Conservation (phyloP, 2,329 filamentous ascomycete genomes). For the Colletotrichum sp. region DNA sequence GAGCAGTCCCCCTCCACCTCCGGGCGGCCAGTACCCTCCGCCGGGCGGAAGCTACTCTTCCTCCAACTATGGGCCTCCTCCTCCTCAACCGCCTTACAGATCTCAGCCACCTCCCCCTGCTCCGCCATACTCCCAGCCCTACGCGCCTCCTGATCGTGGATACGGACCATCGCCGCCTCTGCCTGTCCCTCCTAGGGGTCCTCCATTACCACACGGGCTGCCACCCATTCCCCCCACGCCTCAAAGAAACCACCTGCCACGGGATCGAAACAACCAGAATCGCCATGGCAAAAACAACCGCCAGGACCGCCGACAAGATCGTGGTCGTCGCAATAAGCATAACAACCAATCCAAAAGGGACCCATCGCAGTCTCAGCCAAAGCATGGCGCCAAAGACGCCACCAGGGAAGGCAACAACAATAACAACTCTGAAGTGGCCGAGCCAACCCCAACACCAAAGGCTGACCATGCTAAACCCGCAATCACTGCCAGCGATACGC, state of each 20-base stretch:
- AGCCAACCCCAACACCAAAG: not conserved
- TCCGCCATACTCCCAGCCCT: not conserved
- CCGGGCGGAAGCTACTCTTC: not conserved
- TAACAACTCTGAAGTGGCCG: not conserved
- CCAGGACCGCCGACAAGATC: conserved; percentile 26
- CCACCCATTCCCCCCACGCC: conserved; percentile 5
- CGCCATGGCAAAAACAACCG: conserved; percentile 33
- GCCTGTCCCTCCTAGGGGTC: not conserved
- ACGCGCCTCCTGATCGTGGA: not conserved
- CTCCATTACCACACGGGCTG: not conserved
- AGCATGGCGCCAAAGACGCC: not conserved
- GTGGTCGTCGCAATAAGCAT: conserved; percentile 29
- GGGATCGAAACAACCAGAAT: conserved; percentile 35
- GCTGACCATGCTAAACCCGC: not conserved
- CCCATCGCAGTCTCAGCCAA: not conserved
- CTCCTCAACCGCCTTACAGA: conserved; percentile 1
- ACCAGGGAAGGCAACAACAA: not conserved
- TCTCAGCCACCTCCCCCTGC: not conserved
- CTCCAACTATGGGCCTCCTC: not conserved
- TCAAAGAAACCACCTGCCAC: conserved; percentile 30
- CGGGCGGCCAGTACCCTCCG: not conserved
- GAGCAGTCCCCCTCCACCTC: not conserved
- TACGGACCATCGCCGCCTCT: not conserved
- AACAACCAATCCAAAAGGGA: conserved; percentile 23
- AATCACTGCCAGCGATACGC: not conserved